phyloP scores from a whole-genome alignment of 257 asterid genomes.

The Petrea volubilis region DNA sequence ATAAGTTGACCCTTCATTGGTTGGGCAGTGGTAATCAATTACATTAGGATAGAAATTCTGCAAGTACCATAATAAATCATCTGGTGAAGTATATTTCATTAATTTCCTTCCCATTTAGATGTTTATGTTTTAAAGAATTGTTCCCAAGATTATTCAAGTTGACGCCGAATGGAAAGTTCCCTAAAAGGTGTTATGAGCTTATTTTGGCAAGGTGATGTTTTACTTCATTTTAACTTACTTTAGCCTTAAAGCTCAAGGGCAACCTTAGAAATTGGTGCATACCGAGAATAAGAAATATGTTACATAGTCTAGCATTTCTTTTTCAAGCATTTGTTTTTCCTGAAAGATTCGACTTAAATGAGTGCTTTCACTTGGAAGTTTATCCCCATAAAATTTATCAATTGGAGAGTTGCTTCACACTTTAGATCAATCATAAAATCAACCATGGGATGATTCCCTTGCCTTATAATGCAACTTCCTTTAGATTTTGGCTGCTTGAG shows the following conservation, averaged over 20 bases:
- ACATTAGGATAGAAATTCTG: not conserved
- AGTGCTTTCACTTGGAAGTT: not conserved
- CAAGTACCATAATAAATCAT: too few species aligned
- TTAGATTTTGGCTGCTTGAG: slow-evolving; percentile 15
- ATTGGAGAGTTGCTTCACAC: not conserved
- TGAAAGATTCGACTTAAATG: not conserved
- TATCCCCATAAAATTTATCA: slow-evolving; percentile 9
- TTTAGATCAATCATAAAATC: slow-evolving; percentile 8
- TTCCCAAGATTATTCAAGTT: not conserved
- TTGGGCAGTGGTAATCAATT: not conserved
- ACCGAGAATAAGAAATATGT: slow-evolving; percentile 8
- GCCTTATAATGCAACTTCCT: not conserved
- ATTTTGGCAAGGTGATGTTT: slow-evolving; percentile 8
- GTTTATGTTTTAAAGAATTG: not conserved
- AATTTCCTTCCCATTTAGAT: not conserved
- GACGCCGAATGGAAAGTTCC: not conserved
- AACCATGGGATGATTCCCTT: slow-evolving; percentile 4
- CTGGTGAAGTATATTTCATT: not conserved
- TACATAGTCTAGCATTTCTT: slow-evolving; percentile 6
- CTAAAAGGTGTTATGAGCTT: not conserved
- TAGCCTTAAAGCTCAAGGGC: slow-evolving; percentile 18
- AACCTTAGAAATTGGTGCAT: not conserved
- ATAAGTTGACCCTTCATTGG: not conserved
- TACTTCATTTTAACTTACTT: slow-evolving; percentile 9
- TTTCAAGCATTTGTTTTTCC: not conserved